phyloP scores from a whole-genome alignment of 306 rosid species.

The Leucaena leucocephala region DNA sequence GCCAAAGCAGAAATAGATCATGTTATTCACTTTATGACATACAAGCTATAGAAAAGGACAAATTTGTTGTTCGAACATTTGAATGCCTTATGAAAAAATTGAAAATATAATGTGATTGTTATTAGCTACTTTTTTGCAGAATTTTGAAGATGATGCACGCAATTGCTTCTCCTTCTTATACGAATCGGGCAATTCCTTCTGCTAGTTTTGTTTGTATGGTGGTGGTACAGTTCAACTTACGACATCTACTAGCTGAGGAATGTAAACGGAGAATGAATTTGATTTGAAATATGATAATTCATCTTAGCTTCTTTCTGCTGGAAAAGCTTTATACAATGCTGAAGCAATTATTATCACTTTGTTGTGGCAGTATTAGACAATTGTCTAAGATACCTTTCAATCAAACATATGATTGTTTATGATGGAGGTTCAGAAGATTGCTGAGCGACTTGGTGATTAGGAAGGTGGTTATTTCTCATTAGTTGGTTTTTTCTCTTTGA shows the following conservation, averaged over 20 bases:
- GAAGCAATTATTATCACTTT: conserved; percentile 62
- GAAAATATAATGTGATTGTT: neutral
- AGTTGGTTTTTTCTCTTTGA: neutral
- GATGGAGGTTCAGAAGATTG: conserved; percentile 5
- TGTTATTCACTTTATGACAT: neutral
- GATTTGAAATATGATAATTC: conserved; percentile 61
- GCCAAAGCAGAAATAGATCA: neutral
- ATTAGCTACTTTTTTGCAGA: conserved; percentile 36
- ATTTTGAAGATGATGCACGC: conserved; percentile 61
- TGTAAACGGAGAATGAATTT: conserved; percentile 66
- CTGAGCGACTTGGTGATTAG: neutral
- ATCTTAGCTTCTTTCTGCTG: conserved; percentile 59
- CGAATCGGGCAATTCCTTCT: conserved; percentile 64
- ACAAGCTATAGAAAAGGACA: neutral
- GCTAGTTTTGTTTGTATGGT: conserved; percentile 74
- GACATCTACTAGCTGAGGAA: conserved; percentile 62
- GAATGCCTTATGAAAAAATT: neutral
- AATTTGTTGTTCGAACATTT: neutral
- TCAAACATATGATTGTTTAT: neutral
- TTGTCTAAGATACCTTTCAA: conserved; percentile 47
- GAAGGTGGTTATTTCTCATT: conserved; percentile 10
- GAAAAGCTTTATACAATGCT: conserved; percentile 63
- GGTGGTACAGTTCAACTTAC: conserved; percentile 50
- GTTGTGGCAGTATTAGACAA: conserved; percentile 59
- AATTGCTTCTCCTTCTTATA: conserved; percentile 51